Evolutionary conservation across 2,329 filamentous ascomycete species (phyloP), one percentile per base, ranked within the genome.

Genomic region (Xylariaceae sp.): DNA sequence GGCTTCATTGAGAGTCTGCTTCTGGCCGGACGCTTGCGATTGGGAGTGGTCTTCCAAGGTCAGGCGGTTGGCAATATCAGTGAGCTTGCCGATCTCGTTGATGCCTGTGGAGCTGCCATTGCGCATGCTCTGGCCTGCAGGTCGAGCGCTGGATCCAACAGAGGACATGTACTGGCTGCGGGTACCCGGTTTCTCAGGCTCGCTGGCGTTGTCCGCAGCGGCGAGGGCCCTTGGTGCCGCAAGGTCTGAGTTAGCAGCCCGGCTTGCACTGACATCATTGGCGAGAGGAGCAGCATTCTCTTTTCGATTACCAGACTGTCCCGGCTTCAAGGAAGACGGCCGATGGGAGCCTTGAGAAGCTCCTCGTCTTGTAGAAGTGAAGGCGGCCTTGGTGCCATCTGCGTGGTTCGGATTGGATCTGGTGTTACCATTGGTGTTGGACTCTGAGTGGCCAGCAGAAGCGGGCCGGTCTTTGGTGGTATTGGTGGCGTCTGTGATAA

Each of bases 111-210:
- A 28, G 22, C 50, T 58, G 38, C 57, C 49, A 17, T 54, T 45
- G 51, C 42, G 45, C 28, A 42, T 46, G 33, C 52, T 39, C 48
- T 48, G 57, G 45, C 42, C 38, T 45, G 50, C 44, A 52, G 58
- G 41, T 43, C 50, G 40, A 34, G 55, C 45, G 48, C 50, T 56
- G 53, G 55, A 48, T 52, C 56, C 54, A 45, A 48, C 42, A 40
- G 34, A 31, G 40, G 46, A 7, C 22, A 28, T 42, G 41, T 31
- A 31, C 33, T 59, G 50, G 55, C 59, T 66, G 66, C 64, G 55
- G 64, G 57, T 63, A 69, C 61, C 66, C 65, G 66, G 48, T 47
- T 59, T 59, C 56, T 63, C 62, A 54, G 52, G 45, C 53, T 62
- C 59, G 45, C 48, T 48, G 44, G 55, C 53, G 40, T 60, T 55